Percentiles rank a stretch among this genome's conserved stretches.
Evolutionary conservation across 352 stramenopile genomes (phyloP).

Genomic region (Phytophthora colocasiae): DNA sequence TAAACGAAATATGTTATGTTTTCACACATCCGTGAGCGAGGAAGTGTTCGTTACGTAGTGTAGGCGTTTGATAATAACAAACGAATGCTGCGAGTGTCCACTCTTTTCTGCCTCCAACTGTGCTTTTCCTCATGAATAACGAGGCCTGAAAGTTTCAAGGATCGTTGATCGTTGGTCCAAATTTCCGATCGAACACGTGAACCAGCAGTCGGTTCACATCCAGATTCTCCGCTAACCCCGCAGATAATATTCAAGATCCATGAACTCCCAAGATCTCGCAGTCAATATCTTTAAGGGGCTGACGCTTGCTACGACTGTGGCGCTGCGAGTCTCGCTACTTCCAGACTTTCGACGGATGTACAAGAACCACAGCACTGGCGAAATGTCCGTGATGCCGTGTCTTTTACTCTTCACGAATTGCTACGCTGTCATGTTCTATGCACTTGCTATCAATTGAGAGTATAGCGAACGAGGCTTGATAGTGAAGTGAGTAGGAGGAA

Average conservation of each 20-base stretch:
- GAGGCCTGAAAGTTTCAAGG: conserved; percentile 15
- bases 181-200: conserved; percentile 2
- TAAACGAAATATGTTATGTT: conserved; percentile 1
- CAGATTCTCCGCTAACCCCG: conserved; percentile 9
- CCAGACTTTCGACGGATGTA: conserved; percentile 46
- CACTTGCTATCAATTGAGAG: too few species aligned
- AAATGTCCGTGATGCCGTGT: conserved; percentile 45
- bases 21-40: too few species aligned
- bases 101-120: conserved; percentile 11
- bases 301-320: conserved; percentile 42
- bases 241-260: not conserved
- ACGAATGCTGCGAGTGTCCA: conserved; percentile 4
- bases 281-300: conserved; percentile 28
- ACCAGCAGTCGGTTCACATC: conserved; percentile 19
- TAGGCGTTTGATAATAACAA: conserved; percentile 3
- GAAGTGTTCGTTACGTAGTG: not conserved
- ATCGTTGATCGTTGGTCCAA: conserved; percentile 18
- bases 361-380: conserved; percentile 38
- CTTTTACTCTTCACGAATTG: conserved; percentile 41
- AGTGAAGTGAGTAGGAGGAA: too few species aligned
- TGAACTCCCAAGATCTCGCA: conserved; percentile 18
- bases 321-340: conserved; percentile 42
- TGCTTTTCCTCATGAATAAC: not conserved
- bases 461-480: too few species aligned
- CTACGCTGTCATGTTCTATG: conserved; percentile 42